These are phyloP conservation scores for Trichoderma cornu-damae DNA, from an alignment of 2,329 filamentous ascomycete species.

Conservation along the genomic window DNA sequence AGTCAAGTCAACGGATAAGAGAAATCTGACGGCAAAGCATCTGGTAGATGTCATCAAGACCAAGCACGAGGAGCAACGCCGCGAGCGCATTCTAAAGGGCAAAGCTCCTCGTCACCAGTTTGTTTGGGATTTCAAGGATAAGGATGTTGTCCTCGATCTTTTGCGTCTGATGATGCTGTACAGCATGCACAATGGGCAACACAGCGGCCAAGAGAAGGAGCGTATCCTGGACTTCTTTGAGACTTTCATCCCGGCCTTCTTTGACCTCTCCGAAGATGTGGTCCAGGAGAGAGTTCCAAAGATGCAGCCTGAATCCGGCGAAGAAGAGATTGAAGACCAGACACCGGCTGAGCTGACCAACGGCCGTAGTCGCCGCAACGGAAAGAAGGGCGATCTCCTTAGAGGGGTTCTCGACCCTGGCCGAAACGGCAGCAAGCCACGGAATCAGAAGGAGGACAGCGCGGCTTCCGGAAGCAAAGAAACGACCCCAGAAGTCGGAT, in stretches of 20 bases:
- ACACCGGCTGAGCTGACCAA: constrained; percentile 67
- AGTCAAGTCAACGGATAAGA: constrained; percentile 84
- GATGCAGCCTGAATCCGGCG: constrained; percentile 64
- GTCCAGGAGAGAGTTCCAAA: constrained; percentile 63
- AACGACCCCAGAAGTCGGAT: constrained; percentile 79
- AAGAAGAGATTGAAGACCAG: constrained; percentile 72
- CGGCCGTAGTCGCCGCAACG: constrained; percentile 62
- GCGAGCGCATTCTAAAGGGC: constrained; percentile 58
- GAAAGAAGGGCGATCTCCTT: constrained; percentile 74
- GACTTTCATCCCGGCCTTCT: constrained; percentile 70
- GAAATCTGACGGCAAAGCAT: constrained; percentile 82
- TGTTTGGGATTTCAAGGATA: constrained; percentile 66
- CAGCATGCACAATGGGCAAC: constrained; percentile 62
- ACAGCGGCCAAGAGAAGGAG: constrained; percentile 67
- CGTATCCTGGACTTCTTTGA: constrained; percentile 71
- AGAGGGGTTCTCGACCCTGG: constrained; percentile 78
- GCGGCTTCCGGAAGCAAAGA: constrained; percentile 71
- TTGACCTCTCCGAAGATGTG: constrained; percentile 65
- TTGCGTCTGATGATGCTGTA: constrained; percentile 60
- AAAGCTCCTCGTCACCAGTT: constrained; percentile 67
- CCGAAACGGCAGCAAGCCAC: constrained; percentile 64
- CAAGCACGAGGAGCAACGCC: constrained; percentile 85
- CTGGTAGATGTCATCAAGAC: constrained; percentile 87
- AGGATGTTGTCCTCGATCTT: constrained; percentile 59
- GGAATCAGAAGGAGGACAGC: constrained; percentile 76